Evolutionary conservation across 345 rosid species (phyloP), one percentile per base, ranked within the genome.

Genomic region (Aurinia saxatilis): DNA sequence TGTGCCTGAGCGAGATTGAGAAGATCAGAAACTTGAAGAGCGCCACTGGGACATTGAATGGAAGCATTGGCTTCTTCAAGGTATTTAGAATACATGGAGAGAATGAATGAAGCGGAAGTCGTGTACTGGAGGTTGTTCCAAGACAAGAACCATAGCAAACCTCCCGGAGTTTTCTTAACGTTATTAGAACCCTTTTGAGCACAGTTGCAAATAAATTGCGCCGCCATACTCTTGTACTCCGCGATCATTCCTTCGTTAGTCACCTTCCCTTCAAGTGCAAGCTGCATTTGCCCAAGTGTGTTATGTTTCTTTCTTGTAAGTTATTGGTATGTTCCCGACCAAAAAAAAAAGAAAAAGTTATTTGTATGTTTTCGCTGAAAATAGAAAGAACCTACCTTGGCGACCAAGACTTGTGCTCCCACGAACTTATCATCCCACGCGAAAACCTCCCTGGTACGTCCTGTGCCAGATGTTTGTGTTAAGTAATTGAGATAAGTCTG

Each of bases 381-480:
- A n/a, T n/a, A n/a, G n/a, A 19, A 9, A 4, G 25, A 77, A 38
- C 33, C 49, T 46, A 89, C 96, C 96, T 93, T 85, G 58, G 97
- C 80, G 18, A 81, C 90, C 51, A 93, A 90, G 74, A 93, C 80
- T 65, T 91, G 84, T 3, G 90, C 95, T 14, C 99, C 99, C 25
- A 80, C 76, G 65, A 84, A 86, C 66, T 93, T 93, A 82, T 93
- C 87, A 63, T 93, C 99, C 99, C 99, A 93, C 8, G 95, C 78
- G 21, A 93, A 93, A 33, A 82, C 80, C 52, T 65, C n/a, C 79
- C 84, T 5, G 68, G 76, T 6, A 85, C 97, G 65, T 87, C 99
- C 47, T 70, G 64, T 19, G 55, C 72, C 49, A 73, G 90, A 8
- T 90, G 91, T 73, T 78, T 93, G 8, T 76, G 78, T 21, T 81